Percentiles rank a stretch among this genome's conserved stretches.
Conservation (phyloP, 164 flowering plant genomes). For the Macadamia tetraphylla region DNA sequence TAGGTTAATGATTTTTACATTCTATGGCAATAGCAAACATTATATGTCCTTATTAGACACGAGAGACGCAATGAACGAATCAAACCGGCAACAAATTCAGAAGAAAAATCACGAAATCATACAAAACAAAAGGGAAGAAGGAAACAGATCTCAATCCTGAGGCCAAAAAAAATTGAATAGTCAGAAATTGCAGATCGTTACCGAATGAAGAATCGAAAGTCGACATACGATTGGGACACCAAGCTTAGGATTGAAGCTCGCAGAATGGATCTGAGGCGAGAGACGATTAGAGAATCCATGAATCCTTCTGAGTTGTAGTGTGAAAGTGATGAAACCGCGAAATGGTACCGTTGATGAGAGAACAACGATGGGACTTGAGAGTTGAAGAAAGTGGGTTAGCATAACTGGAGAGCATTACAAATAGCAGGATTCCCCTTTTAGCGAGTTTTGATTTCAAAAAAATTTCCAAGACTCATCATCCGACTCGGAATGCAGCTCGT, state of each 20-base stretch:
- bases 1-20: background rate
- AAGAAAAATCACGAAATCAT: conserved; percentile 12
- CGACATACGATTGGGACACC: conserved; percentile 11
- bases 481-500: too few relatives aligned
- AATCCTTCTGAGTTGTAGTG: conserved; percentile 14
- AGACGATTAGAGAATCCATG: conserved; percentile 8
- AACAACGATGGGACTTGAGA: too few relatives aligned
- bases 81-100: background rate
- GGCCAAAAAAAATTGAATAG: conserved; percentile 14
- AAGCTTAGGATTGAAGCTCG: background rate
- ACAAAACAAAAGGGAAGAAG: too few relatives aligned
- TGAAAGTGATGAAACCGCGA: conserved; percentile 6
- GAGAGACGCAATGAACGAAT: too few relatives aligned
- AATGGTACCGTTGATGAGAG: background rate
- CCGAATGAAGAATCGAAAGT: conserved; percentile 20
- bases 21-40: background rate
- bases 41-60: background rate
- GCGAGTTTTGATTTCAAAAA: too few relatives aligned
- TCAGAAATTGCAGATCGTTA: conserved; percentile 27
- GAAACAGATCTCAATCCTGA: background rate
- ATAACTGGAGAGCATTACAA: too few relatives aligned
- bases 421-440: too few relatives aligned
- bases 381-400: background rate
- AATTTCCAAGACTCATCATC: too few relatives aligned
- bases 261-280: background rate